Conservation (phyloP, 192 early-diverging fungal genomes). For the Coemansia sp. region DNA sequence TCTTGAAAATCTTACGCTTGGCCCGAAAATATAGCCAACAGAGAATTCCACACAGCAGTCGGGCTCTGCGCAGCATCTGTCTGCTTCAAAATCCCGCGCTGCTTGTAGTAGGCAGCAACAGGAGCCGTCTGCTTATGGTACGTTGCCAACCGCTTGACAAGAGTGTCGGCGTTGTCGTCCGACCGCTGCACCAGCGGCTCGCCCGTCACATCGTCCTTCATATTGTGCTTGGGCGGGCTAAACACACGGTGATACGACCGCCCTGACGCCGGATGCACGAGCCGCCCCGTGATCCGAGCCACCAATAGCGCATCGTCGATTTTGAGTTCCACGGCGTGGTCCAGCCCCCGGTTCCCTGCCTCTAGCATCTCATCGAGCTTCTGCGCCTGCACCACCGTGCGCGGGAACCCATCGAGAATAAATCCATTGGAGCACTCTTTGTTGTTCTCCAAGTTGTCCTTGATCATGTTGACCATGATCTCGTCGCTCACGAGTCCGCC, state of each 20-base stretch:
- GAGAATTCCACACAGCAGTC: constrained; percentile 81
- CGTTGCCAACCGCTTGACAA: constrained; percentile 85
- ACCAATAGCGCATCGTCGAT: constrained; percentile 95
- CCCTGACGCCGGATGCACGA: constrained; percentile 91
- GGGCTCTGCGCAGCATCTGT: constrained; percentile 93
- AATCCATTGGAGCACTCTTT: constrained; percentile 95
- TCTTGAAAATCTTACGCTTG: constrained; percentile 21
- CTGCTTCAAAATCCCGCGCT: constrained; percentile 86
- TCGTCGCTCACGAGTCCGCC: constrained; percentile 97
- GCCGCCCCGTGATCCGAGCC: constrained; percentile 91
- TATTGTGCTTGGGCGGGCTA: constrained; percentile 87
- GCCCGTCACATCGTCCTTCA: constrained; percentile 94
- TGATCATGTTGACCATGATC: constrained; percentile 96
- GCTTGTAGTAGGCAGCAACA: constrained; percentile 87
- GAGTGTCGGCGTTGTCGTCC: constrained; percentile 93
- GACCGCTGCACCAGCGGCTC: constrained; percentile 97
- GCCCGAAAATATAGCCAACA: constrained; percentile 81
- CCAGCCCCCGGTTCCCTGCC: constrained; percentile 72
- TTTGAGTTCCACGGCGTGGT: constrained; percentile 86
- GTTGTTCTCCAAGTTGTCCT: constrained; percentile 94
- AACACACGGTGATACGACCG: constrained; percentile 97
- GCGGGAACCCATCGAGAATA: constrained; percentile 98
- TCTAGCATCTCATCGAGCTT: constrained; percentile 97
- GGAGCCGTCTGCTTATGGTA: constrained; percentile 83
- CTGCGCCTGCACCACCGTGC: constrained; percentile 95